Evolutionary conservation across 1,284 basidiomycete species (phyloP), one percentile per base, ranked within the genome.

Genomic region (Fomitiporia mediterranea): DNA sequence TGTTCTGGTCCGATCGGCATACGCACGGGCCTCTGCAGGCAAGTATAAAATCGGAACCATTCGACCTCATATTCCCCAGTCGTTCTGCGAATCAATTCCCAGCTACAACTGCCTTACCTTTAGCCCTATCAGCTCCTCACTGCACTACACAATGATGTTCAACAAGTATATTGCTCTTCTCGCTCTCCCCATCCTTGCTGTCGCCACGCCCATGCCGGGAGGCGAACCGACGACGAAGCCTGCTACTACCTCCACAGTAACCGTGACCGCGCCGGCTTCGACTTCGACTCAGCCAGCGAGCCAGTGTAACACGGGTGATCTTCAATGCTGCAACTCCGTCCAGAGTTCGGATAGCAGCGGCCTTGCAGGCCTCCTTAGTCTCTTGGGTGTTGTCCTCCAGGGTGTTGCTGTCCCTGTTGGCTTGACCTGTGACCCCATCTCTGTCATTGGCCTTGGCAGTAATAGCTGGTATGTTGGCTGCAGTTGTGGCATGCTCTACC

Each of bases 11-110:
- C 8, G 2, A 42, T 9, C 39, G 23, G n/a, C 17, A 44, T 27
- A 44, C 43, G 43, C 43, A 44, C 43, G 21, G 43, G n/a, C 43
- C 43, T 13, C 43, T 21, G 21, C 43, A 17, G 78, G 62, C 60
- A 75, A 67, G 57, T 69, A 69, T 61, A 72, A 78, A 2, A 70
- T 65, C 69, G 4, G 56, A 51, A 3, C 61, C 71, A 48, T 70
- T 67, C 23, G 71, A 66, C 54, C 55, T 30, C 28, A 57, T 56
- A 67, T 59, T 32, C 62, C 58, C 35, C 47, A 49, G 47, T 49
- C 30, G 27, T 19, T n/a, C 28, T 8, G 8, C 47, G 35, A 21
- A 27, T 15, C 28, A 35, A 30, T 49, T 49, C 6, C 15, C 47
- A 17, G 3, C 28, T 37, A 42, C 3, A n/a, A 35, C n/a, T 21